Base-by-base conservation (phyloP, 352 stramenopile genomes). In the Globisporangium okanoganense region DNA sequence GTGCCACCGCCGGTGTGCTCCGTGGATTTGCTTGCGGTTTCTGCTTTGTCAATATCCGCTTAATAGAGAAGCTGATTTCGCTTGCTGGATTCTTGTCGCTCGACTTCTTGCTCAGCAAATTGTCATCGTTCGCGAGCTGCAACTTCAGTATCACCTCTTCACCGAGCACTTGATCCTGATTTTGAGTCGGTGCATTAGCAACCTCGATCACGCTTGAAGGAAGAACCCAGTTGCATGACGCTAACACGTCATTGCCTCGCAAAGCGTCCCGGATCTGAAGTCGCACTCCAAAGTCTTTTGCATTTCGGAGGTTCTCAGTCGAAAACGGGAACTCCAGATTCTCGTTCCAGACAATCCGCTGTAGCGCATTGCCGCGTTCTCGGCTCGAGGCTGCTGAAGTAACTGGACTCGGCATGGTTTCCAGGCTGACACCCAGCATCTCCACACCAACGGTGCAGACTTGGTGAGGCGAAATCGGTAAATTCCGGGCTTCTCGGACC, bases 181-280 rank as follows among this genome's bases (percentile, higher is more conserved):
- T 8, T 33, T 9, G 12, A 25, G 3, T 24, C 6, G 8, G 10
- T 31, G 33, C 20, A 33, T 16, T 20, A 35, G 6, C 18, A 16
- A 18, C 1, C 2, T 51, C 38, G 1, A 77, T n/a, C 3, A 70
- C 44, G 18, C 69, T 51, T 38, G 49, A 53, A 22, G 72, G 70
- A 18, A 76, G 47, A 7, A 76, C 27, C 67, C 67, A 80, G 8
- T 69, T 65, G 48, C 72, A 78, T 0, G 44, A 57, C 2, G 70
- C 72, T 12, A 71, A 60, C 13, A 72, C 43, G 18, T 14, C 50
- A 22, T 62, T 63, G 6, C 24, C 31, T 22, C 65, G 58, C n/a
- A 58, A 36, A 1, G 61, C 61, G 18, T 72, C 62, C 13, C 59
- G 58, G 6, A 80, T 38, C 22, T 70, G 43, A 5, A 80, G 16